Evolutionary conservation across 1,284 basidiomycete genomes (phyloP).

Genomic region (Cutaneotrichosporon dermatis): DNA sequence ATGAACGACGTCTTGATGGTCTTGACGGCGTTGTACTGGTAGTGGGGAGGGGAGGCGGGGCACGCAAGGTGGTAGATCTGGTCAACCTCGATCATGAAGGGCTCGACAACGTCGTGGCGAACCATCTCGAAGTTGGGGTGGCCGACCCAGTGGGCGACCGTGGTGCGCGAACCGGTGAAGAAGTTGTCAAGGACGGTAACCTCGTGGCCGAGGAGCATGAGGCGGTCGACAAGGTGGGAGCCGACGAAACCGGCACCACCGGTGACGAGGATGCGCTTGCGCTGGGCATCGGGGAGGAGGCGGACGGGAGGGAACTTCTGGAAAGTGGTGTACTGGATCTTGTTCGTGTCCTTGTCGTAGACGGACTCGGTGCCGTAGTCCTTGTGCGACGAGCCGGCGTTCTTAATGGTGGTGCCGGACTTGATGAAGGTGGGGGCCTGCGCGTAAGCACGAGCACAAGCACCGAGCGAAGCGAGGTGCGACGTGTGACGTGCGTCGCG

Average conservation of each 20-base stretch:
- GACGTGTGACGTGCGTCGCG: not conserved
- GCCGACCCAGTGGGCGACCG: slow-evolving; percentile 82
- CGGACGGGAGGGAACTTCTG: slow-evolving; percentile 86
- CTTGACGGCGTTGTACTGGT: slow-evolving; percentile 92
- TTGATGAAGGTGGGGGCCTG: slow-evolving; percentile 47
- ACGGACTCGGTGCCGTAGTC: slow-evolving; percentile 75
- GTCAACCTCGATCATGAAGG: slow-evolving; percentile 95
- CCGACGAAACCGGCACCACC: slow-evolving; percentile 97
- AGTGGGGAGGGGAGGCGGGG: slow-evolving; percentile 90
- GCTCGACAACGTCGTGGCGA: slow-evolving; percentile 92
- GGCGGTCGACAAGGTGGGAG: slow-evolving; percentile 90
- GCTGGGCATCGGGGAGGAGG: slow-evolving; percentile 67
- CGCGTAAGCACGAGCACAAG: not conserved
- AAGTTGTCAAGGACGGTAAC: slow-evolving; percentile 98
- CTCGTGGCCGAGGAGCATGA: slow-evolving; percentile 96
- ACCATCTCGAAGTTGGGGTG: slow-evolving; percentile 99
- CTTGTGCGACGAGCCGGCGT: slow-evolving; percentile 47
- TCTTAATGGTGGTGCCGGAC: slow-evolving; percentile 57
- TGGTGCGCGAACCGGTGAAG: slow-evolving; percentile 94
- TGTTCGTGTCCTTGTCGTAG: slow-evolving; percentile 67
- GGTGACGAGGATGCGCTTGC: slow-evolving; percentile 82
- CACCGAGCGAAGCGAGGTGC: too few relatives aligned
- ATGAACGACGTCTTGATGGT: slow-evolving; percentile 97
- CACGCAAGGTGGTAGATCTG: slow-evolving; percentile 97
- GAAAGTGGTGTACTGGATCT: slow-evolving; percentile 86